Conservation (phyloP, 441 rosid species). For the Biscutella laevigata region DNA sequence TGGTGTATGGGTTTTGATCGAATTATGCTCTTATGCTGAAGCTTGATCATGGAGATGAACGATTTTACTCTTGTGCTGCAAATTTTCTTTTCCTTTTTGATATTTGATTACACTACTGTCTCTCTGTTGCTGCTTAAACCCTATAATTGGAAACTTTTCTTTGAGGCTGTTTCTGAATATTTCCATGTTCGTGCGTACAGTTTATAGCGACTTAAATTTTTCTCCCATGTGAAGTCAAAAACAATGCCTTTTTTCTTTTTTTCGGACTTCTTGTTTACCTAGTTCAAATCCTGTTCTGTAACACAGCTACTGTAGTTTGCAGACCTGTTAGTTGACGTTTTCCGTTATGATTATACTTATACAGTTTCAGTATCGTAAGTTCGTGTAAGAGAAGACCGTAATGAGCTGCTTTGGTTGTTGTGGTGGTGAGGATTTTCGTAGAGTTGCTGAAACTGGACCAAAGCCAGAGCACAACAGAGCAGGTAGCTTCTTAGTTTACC, state of each 20-base stretch:
- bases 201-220: no score
- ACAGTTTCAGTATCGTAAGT: conserved; percentile 3
- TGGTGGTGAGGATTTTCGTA: conserved; percentile 37
- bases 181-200: background rate
- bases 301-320: background rate
- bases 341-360: background rate
- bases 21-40: background rate
- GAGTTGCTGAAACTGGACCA: conserved; percentile 38
- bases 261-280: no score
- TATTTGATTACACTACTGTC: background rate
- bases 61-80: background rate
- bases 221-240: no score
- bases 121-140: conserved; percentile 20
- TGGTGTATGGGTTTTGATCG: background rate
- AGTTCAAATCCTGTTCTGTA: no score
- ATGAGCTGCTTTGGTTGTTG: conserved; percentile 58
- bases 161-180: background rate
- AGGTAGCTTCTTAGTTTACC: conserved; percentile 23
- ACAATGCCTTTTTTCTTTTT: no score
- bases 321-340: conserved; percentile 3
- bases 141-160: conserved; percentile 5
- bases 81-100: background rate
- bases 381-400: conserved; percentile 16
- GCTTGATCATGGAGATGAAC: background rate
- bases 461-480: conserved; percentile 30